Conservation (phyloP, 805 yeast species). For the Myxozyma neglecta region DNA sequence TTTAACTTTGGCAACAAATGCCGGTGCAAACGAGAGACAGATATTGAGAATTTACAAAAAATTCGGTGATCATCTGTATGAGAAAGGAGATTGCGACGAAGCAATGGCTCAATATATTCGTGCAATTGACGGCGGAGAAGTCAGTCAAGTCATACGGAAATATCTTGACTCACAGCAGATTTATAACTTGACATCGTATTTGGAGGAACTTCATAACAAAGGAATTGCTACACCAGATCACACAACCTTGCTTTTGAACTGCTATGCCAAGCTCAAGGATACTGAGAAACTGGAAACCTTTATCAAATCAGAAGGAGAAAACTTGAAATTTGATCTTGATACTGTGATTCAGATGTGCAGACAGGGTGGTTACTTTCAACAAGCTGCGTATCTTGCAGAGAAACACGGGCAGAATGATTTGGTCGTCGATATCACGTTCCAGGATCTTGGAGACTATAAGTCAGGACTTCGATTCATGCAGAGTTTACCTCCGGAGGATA, state of each 20-base stretch:
- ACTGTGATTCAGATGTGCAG: slow-evolving; percentile 67
- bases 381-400: slow-evolving; percentile 70
- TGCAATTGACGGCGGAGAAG: slow-evolving; percentile 54
- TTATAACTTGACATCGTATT: slow-evolving; percentile 58
- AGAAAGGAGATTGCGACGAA: slow-evolving; percentile 61
- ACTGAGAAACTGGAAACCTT: slow-evolving; percentile 58
- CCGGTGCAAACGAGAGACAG: slow-evolving; percentile 38
- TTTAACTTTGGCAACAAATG: slow-evolving; percentile 57
- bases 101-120: slow-evolving; percentile 75
- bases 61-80: slow-evolving; percentile 73
- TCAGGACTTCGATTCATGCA: slow-evolving; percentile 65
- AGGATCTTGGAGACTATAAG: slow-evolving; percentile 61
- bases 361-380: slow-evolving; percentile 64
- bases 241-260: slow-evolving; percentile 72
- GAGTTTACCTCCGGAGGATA: slow-evolving; percentile 72
- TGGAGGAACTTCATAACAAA: slow-evolving; percentile 58
- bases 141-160: slow-evolving; percentile 75
- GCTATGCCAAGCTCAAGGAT: slow-evolving; percentile 73
- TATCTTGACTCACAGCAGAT: slow-evolving; percentile 78
- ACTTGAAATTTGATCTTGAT: slow-evolving; percentile 59
- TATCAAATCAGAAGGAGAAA: slow-evolving; percentile 47
- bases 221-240: slow-evolving; percentile 73
- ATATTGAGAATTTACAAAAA: slow-evolving; percentile 43
- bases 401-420: slow-evolving; percentile 69
- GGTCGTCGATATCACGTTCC: slow-evolving; percentile 72